Conservation (phyloP, 1,284 basidiomycete species). For the Irpex rosettiformis region DNA sequence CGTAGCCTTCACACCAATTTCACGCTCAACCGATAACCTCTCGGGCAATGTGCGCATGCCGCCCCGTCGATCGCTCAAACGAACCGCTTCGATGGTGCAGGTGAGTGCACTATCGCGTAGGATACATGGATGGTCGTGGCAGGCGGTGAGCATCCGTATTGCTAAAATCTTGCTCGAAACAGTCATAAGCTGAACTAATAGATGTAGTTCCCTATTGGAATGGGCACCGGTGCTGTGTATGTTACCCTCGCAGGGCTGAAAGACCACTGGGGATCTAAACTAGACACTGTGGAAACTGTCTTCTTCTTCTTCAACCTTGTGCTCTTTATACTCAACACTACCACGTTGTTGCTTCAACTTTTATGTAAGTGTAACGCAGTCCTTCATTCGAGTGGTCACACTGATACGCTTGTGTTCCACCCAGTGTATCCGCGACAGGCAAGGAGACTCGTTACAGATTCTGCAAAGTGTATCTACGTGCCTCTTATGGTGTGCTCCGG, state of each 20-base stretch:
- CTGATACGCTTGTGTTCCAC: no score
- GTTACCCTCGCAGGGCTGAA: constrained; percentile 40
- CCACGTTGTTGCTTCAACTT: constrained; percentile 39
- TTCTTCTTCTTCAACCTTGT: constrained; percentile 46
- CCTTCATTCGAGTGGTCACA: no score
- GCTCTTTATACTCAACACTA: constrained; percentile 39
- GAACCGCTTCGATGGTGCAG: constrained; percentile 4
- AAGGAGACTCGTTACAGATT: constrained; percentile 38
- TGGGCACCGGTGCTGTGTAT: constrained; percentile 48
- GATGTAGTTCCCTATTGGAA: constrained; percentile 43
- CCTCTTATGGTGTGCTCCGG: constrained; percentile 35
- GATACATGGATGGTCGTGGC: constrained; percentile 49
- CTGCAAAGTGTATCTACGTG: constrained; percentile 42
- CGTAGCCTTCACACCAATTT: neutral
- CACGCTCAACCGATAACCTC: neutral
- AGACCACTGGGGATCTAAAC: constrained; percentile 26
- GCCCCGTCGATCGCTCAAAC: neutral
- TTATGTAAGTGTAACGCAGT: no score
- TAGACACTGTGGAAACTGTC: constrained; percentile 37
- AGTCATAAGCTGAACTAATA: neutral
- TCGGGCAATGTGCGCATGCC: neutral
- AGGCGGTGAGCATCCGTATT: constrained; percentile 34
- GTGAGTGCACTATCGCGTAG: constrained; percentile 27
- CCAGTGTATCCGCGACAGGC: constrained; percentile 44
- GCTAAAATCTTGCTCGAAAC: neutral